Percentiles rank a stretch among this genome's conserved stretches.
Conservation (phyloP, 345 rosid species). For the Hirschfeldia incana region DNA sequence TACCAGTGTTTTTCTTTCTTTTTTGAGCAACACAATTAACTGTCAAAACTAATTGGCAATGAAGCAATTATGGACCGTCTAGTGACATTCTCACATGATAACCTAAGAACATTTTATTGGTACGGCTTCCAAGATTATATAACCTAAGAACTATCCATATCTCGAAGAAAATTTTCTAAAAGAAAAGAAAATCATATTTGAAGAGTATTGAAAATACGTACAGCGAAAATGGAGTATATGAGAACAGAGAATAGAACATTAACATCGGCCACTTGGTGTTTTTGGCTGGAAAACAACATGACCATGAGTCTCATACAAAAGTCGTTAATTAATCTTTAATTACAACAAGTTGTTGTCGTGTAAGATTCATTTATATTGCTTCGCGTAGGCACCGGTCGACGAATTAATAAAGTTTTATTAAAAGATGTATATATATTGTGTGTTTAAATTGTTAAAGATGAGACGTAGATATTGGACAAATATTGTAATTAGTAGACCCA, state of each 20-base stretch:
- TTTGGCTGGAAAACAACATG: constrained; percentile 34
- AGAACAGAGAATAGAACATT: not conserved
- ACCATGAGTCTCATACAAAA: constrained; percentile 13
- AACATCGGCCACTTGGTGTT: constrained; percentile 13
- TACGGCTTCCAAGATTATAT: not conserved
- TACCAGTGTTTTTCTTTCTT: no score
- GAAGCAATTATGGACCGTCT: not conserved
- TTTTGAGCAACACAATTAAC: not conserved
- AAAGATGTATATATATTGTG: not conserved
- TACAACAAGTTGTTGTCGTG: not conserved
- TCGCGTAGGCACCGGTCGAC: constrained; percentile 7
- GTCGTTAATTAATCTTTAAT: not conserved
- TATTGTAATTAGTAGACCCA: no score
- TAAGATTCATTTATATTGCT: not conserved
- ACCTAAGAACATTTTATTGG: constrained; percentile 17
- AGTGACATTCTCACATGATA: not conserved
- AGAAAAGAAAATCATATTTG: not conserved
- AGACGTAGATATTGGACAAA: not conserved
- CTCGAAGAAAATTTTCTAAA: not conserved
- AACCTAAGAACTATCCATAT: not conserved
- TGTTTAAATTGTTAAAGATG: not conserved
- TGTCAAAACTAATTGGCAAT: not conserved
- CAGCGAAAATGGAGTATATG: not conserved
- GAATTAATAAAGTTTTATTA: not conserved
- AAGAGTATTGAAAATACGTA: not conserved